A percentile compares a stretch with the other conserved stretches of the same genome.
phyloP scores from a whole-genome alignment of 2,329 filamentous ascomycete genomes.

The Trichoderma guizhouense region DNA sequence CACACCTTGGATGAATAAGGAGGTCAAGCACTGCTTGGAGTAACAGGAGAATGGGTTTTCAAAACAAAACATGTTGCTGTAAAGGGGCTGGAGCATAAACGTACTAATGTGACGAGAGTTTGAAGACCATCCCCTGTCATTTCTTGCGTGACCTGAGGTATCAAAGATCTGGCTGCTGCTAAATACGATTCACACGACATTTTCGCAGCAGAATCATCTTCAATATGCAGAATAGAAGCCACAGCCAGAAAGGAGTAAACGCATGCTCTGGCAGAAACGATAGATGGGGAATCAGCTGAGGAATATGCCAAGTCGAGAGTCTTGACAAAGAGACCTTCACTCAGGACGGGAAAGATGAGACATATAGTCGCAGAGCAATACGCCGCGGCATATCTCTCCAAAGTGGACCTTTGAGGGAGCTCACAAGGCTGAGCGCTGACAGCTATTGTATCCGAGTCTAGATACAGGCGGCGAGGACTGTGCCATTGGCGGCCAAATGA shows the following conservation, averaged over 20 bases:
- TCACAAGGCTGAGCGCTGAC: background rate
- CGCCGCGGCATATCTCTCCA: background rate
- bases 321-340: background rate
- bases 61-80: background rate
- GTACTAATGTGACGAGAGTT: background rate
- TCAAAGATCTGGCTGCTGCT: background rate
- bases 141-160: background rate
- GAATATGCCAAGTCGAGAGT: background rate
- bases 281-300: background rate
- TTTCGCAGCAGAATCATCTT: background rate
- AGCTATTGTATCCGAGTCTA: background rate
- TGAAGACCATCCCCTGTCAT: background rate
- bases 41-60: background rate
- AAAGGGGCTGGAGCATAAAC: background rate
- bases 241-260: background rate
- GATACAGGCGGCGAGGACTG: background rate
- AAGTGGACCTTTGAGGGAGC: background rate
- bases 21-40: background rate
- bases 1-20: background rate
- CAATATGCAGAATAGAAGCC: background rate
- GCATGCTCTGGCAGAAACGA: background rate
- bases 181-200: background rate
- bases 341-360: background rate
- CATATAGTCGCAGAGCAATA: background rate
- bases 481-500: background rate